Evolutionary conservation across 768 basidiomycete genomes (phyloP).

Genomic region (Lactifluus echinatus): DNA sequence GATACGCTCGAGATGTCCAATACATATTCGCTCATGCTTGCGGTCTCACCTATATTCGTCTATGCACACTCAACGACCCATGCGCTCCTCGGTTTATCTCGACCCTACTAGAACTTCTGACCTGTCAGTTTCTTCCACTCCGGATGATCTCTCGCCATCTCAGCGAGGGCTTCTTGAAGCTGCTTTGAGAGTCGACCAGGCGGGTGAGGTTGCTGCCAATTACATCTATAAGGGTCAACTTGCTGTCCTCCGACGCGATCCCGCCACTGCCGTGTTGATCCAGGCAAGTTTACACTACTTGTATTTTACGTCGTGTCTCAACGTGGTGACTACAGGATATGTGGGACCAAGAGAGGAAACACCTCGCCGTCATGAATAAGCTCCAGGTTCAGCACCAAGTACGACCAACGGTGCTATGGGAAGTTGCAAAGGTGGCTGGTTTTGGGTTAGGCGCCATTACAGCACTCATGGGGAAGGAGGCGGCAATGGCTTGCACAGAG

Average conservation of each 20-base stretch:
- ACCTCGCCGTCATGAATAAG: constrained; percentile 78
- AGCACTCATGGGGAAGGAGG: constrained; percentile 82
- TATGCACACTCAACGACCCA: constrained; percentile 7
- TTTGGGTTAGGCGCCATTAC: constrained; percentile 81
- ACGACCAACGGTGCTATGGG: constrained; percentile 76
- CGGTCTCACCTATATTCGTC: neutral
- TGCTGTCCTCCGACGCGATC: constrained; percentile 57
- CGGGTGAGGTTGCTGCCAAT: constrained; percentile 92
- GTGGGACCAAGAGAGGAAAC: constrained; percentile 96
- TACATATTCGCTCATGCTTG: neutral
- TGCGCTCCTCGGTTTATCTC: constrained; percentile 43
- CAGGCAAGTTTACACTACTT: constrained; percentile 42
- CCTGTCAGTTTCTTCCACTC: constrained; percentile 45
- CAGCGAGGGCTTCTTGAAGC: constrained; percentile 48
- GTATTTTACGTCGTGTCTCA: constrained; percentile 1
- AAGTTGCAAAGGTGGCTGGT: constrained; percentile 79
- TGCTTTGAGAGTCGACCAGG: constrained; percentile 87
- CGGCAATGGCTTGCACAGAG: constrained; percentile 98
- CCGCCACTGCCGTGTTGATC: constrained; percentile 51
- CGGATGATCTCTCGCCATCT: constrained; percentile 38
- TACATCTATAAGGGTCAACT: constrained; percentile 91
- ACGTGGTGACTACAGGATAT: constrained; percentile 55
- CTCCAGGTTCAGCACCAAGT: constrained; percentile 76
- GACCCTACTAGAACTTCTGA: constrained; percentile 30
- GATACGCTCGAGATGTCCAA: neutral